phyloP scores from a whole-genome alignment of 2,329 filamentous ascomycete species.

The Colletotrichum tropicicola region DNA sequence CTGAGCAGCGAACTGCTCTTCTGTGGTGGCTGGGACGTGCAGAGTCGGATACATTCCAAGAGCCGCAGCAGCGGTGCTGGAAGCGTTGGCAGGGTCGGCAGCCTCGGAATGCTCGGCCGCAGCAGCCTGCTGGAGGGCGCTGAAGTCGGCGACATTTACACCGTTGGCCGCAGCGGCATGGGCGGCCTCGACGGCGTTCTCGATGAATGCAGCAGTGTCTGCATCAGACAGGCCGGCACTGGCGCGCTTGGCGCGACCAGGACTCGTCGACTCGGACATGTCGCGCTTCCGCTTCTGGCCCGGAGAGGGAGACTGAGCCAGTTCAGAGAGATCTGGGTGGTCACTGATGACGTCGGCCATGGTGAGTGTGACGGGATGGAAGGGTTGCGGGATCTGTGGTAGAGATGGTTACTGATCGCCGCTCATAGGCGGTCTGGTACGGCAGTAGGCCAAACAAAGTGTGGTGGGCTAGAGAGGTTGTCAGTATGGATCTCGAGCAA shows the following conservation, averaged over 20 bases:
- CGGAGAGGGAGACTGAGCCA: slow-evolving; percentile 48
- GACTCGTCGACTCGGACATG: slow-evolving; percentile 53
- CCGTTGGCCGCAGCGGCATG: slow-evolving; percentile 48
- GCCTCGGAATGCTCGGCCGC: slow-evolving; percentile 55
- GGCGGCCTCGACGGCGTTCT: slow-evolving; percentile 58
- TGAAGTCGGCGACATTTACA: slow-evolving; percentile 63
- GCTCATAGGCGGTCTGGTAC: neutral
- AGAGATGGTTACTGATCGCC: neutral
- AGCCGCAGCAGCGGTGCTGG: slow-evolving; percentile 68
- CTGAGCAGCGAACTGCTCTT: slow-evolving; percentile 68
- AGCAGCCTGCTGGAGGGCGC: slow-evolving; percentile 64
- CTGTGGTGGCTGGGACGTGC: slow-evolving; percentile 65
- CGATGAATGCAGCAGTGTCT: slow-evolving; percentile 62
- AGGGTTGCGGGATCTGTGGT: too few relatives aligned
- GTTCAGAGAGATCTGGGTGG: slow-evolving; percentile 55
- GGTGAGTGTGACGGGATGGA: slow-evolving; percentile 13
- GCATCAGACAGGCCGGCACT: slow-evolving; percentile 52
- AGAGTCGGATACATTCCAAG: slow-evolving; percentile 68
- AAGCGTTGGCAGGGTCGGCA: slow-evolving; percentile 61
- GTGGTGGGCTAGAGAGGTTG: neutral
- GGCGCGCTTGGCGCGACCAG: slow-evolving; percentile 61
- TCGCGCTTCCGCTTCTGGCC: slow-evolving; percentile 65
- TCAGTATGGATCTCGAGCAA: too few relatives aligned
- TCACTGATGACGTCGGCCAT: slow-evolving; percentile 61
- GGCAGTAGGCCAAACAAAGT: neutral